Evolutionary conservation across 176 grass and related monocot genomes (phyloP), one percentile per base, ranked within the genome.

Genomic region (Oryza australiensis): DNA sequence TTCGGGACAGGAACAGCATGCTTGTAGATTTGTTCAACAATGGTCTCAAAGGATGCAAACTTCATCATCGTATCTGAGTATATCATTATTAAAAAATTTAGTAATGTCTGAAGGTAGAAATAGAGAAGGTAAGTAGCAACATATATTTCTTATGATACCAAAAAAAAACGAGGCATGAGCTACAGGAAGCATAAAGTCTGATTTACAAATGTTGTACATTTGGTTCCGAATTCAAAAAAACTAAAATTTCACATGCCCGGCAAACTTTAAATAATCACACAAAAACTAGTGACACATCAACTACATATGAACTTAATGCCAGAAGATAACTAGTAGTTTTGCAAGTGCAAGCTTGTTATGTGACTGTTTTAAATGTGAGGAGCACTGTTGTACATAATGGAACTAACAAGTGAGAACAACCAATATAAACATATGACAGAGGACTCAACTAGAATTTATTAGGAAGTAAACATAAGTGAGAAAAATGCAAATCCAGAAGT

Each of bases 1-100:
- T 93, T 93, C 2, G 91, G 87, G 35, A 73, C 59, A 13, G 91
- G 91, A 41, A 90, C 83, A 74, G 77, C 87, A 65, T 93, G 60
- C 66, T 93, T 93, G 66, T 93, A 93, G 41, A 93, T 76, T 69
- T 85, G 86, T 68, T 90, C 91, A 43, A 93, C 91, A 22, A 93
- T 77, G 26, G 81, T 89, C 80, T 93, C 87, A 71, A 93, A 93
- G 8, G 91, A 93, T 5, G 91, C 91, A 93, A 93, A 93, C 29
- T 92, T 92, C 90, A 92, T 89, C 90, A 92, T 92, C 0, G 84
- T 93, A 75, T 93, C 91, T 93, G 81, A 60, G 76, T 20, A 35
- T 34, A 86, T 78, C 22, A 48, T 62, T n/a, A n/a, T n/a, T 14
- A 11, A 66, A 79, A 42, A 8, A 13, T 33, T 26, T 77, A 46